Evolutionary conservation across 192 early-diverging fungal genomes (phyloP), one percentile per base, ranked within the genome.

Genomic region (Coemansia sp.): DNA sequence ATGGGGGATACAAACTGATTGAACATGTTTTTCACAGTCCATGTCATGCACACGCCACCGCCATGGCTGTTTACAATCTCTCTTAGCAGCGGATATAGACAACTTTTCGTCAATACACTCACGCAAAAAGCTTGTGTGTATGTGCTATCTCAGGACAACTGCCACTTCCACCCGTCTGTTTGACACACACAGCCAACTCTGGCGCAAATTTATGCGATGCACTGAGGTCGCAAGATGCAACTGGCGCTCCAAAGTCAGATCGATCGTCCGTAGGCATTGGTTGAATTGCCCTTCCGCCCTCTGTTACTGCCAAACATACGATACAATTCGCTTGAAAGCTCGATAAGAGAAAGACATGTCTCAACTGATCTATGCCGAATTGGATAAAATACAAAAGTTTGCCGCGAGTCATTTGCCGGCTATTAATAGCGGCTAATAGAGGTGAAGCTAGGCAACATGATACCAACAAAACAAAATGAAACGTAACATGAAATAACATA

Each of bases 391-490:
- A 16, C 12, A 58, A 58, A 55, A 55, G 29, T 27, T 27, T 31
- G 53, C 53, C 29, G 24, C 53, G 6, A 58, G 31, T 34, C 55
- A 58, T 9, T 58, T 34, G 55, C 55, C 16, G 55, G 31, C 55
- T 58, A 58, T 58, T 58, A 58, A 58, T 58, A 58, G 55, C 55
- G 55, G 55, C 31, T 58, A 58, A 58, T 58, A 34, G 31, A 31
- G 29, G 55, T 33, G 15, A 58, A 13, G 12, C 50, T 9, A 27
- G 50, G 22, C 50, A 52, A 52, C 50, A 52, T 52, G 50, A 52
- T 52, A 52, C 50, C 55, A 58, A 22, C 55, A 12, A 58, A 55
- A 27, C 29, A 31, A 31, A 31, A 31, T 33, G 16, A 58, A 58
- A 34, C 31, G 24, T 12, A 55, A 55, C 8, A n/a, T n/a, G n/a